A percentile compares a stretch with the other conserved stretches of the same genome.
Conservation (phyloP, 2,329 filamentous ascomycete genomes). For the Incumbomyces lentus region DNA sequence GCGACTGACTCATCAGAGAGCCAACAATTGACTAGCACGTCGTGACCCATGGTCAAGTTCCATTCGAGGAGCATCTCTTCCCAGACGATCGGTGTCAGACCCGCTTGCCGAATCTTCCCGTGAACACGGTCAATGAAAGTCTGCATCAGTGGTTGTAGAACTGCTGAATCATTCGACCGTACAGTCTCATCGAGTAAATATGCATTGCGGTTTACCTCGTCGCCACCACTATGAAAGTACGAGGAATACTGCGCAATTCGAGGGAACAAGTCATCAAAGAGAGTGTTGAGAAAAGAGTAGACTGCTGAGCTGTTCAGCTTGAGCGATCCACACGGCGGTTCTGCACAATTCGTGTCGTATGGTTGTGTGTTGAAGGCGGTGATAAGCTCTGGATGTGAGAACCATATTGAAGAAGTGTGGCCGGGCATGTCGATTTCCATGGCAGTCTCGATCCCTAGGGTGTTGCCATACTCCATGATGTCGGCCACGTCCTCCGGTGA, state of each 20-base stretch:
- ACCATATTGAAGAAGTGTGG: slow-evolving; percentile 59
- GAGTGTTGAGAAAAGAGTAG: slow-evolving; percentile 57
- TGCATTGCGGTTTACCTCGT: slow-evolving; percentile 71
- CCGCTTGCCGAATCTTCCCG: slow-evolving; percentile 50
- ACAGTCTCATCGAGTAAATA: slow-evolving; percentile 66
- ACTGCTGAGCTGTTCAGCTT: slow-evolving; percentile 66
- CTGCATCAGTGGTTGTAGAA: slow-evolving; percentile 68
- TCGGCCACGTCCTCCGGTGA: slow-evolving; percentile 51
- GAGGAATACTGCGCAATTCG: slow-evolving; percentile 57
- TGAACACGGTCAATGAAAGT: slow-evolving; percentile 64
- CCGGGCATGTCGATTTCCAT: slow-evolving; percentile 75
- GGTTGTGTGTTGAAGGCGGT: slow-evolving; percentile 48
- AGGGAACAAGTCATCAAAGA: slow-evolving; percentile 69
- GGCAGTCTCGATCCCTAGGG: slow-evolving; percentile 60
- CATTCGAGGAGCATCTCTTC: slow-evolving; percentile 75
- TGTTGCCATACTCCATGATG: slow-evolving; percentile 60
- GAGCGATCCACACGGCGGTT: slow-evolving; percentile 53
- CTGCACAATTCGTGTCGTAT: slow-evolving; percentile 43
- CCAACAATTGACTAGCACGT: slow-evolving; percentile 6
- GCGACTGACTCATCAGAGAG: slow-evolving; percentile 6
- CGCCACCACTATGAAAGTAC: slow-evolving; percentile 79
- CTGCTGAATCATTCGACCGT: slow-evolving; percentile 49
- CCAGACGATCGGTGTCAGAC: slow-evolving; percentile 70
- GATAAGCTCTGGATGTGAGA: slow-evolving; percentile 61
- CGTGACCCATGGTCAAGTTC: slow-evolving; percentile 48